Percentiles rank a stretch among this genome's conserved stretches.
Conservation (phyloP, 257 asterid genomes). For the Gentiana dahurica region DNA sequence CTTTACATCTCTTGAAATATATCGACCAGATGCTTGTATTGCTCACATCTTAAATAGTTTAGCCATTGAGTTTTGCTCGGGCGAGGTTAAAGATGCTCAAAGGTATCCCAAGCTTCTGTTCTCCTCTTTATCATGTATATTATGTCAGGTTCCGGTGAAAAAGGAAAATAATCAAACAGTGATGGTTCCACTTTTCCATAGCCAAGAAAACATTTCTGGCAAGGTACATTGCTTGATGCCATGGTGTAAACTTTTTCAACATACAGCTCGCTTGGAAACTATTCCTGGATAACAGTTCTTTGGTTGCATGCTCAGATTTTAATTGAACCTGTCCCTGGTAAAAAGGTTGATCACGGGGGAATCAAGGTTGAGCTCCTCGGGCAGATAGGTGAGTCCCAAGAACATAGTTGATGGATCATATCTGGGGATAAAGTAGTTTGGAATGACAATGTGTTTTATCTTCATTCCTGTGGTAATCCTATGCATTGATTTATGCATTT, state of each 20-base stretch:
- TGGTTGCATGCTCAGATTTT: slow-evolving; percentile 44
- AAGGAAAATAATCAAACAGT: slow-evolving; percentile 41
- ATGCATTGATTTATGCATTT: too few species aligned
- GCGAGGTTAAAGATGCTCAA: too few species aligned
- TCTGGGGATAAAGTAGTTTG: background rate
- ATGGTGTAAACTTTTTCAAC: background rate
- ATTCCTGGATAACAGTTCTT: background rate
- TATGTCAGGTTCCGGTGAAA: slow-evolving; percentile 31
- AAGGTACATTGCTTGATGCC: slow-evolving; percentile 21
- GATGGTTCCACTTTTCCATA: slow-evolving; percentile 47
- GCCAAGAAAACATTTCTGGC: slow-evolving; percentile 43
- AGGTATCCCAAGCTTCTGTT: background rate
- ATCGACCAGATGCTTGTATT: too few species aligned
- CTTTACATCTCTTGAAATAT: too few species aligned
- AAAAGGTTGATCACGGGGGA: slow-evolving; percentile 98
- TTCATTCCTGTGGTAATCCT: too few species aligned
- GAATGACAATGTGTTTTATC: background rate
- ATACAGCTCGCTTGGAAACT: background rate
- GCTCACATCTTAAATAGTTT: too few species aligned
- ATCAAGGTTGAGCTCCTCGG: slow-evolving; percentile 99
- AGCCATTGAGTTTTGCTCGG: too few species aligned
- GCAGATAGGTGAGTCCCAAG: slow-evolving; percentile 67
- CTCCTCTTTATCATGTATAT: background rate
- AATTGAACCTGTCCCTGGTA: slow-evolving; percentile 83
- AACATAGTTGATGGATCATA: background rate